Evolutionary conservation across 2,329 filamentous ascomycete species (phyloP), one percentile per base, ranked within the genome.

Genomic region (Cladorrhinum sp.): DNA sequence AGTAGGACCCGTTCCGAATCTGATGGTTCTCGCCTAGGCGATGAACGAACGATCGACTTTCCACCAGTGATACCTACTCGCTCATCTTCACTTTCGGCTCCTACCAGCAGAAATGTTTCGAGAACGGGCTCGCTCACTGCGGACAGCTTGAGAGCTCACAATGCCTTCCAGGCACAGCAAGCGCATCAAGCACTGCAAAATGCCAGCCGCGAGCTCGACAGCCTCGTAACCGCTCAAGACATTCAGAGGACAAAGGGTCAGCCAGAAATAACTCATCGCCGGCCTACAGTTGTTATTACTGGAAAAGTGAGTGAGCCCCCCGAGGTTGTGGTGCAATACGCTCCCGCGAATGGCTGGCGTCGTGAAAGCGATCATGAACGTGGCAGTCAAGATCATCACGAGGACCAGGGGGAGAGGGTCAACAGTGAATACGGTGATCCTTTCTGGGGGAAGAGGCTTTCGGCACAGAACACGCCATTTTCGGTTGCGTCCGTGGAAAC

Each of bases 401-500:
- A 76, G 67, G 63, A 71, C 70, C 68, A 61, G 5, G 63, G 64
- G 23, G 65, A 71, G 23, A 66, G 75, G 33, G 69, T 76, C 57
- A 77, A 76, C 46, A 46, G 42, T 21, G 10, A 7, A 12, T 80
- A 83, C 64, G 81, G 81, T 5, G 84, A 86, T 60, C 79, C 78
- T 12, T 77, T 81, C 65, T 82, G 80, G 58, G 78, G 79, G 49
- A 82, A 79, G 66, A 79, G 80, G 55, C 75, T 82, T 42, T 82
- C 83, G 5, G 77, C 81, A 5, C 80, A 84, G 64, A 82, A 82
- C 64, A 87, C 86, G 0, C 86, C 86, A 3, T 87, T 88, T 66
- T 88, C 86, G 1, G 75, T 84, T 60, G 76, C 78, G 0, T 88
- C 86, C 0, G 78, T 87, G 53, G 85, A 87, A 58, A 86, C 84